Conservation (phyloP, 495 filamentous ascomycete genomes). For the Ascodesmis nigricans region DNA sequence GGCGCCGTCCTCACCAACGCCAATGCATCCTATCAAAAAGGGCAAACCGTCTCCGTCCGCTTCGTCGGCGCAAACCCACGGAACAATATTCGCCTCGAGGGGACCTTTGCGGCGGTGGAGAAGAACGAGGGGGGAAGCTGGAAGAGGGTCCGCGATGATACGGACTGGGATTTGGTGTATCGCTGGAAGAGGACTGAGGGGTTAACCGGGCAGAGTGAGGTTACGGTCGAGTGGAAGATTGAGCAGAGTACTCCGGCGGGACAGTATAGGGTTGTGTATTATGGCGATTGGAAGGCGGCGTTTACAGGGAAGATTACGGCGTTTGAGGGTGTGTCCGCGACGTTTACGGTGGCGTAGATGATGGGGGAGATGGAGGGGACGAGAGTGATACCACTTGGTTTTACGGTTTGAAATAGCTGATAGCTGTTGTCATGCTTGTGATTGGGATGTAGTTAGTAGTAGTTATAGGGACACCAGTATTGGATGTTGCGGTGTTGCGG, state of each 20-base stretch:
- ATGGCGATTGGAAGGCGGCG: conserved; percentile 52
- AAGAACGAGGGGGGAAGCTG: conserved; percentile 32
- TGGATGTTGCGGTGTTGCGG: no score
- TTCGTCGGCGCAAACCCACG: conserved; percentile 84
- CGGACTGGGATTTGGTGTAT: conserved; percentile 62
- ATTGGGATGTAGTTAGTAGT: no score
- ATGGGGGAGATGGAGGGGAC: no score
- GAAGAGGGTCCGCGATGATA: conserved; percentile 46
- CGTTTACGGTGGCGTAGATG: conserved; percentile 32
- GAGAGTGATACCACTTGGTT: no score
- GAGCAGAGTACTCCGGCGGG: conserved; percentile 34
- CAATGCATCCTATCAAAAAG: conserved; percentile 30
- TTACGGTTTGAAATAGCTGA: no score
- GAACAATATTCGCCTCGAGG: conserved; percentile 61
- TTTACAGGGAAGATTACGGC: conserved; percentile 39
- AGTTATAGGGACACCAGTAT: no score
- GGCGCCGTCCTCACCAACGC: conserved; percentile 50
- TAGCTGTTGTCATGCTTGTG: no score
- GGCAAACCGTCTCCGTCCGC: conserved; percentile 35
- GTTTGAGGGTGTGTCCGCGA: conserved; percentile 55
- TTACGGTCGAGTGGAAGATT: conserved; percentile 56
- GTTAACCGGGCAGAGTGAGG: conserved; percentile 57
- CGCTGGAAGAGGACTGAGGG: conserved; percentile 54
- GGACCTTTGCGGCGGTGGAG: conserved; percentile 65
- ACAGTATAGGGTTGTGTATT: conserved; percentile 63